Base-by-base conservation (phyloP, 2,329 filamentous ascomycete genomes). In the Aspergillus piperis region DNA sequence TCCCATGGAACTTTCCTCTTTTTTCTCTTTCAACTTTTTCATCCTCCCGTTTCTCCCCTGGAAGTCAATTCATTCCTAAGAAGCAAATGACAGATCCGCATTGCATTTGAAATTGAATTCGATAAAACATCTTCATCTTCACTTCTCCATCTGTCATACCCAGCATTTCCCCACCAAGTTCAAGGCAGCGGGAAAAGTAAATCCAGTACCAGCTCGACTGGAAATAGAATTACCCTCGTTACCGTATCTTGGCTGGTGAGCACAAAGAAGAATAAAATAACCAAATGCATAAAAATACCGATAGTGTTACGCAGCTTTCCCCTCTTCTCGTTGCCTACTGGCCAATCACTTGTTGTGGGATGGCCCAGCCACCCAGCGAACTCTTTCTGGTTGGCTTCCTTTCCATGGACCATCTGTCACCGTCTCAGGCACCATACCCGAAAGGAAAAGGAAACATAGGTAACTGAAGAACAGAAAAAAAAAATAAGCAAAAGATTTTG, bases 281-380 rank as follows among this genome's bases (percentile, higher is more conserved):
- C 23, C 23, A 15, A 30, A 15, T 53, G 38, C 56, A 53, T 52
- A 21, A 23, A 36, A 25, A 25, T 23, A 36, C 30, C 47, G 25
- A 49, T 41, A 36, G 39, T 56, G 53, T 60, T 60, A 60, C 58
- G 53, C 58, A 53, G 39, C 30, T 60, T 57, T 49, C 39, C 58
- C 58, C 51, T 49, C 48, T 38, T 25, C 48, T 42, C 39, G 11
- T 13, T 21, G n/a, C 19, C 25, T 21, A 1, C 39, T 13, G 23
- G 39, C 56, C 56, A 58, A 58, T 58, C 56, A 58, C 8, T 32
- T 19, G 11, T 42, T 23, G 15, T 32, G 30, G n/a, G 13, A 13
- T 17, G 17, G 51, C 50, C 62, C 62, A 64, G 57, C 59, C 62
- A 60, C 61, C 51, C 48, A 53, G 27, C 52, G 49, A 55, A 54